Base-by-base conservation (phyloP, 2,329 filamentous ascomycete species). In the Alternaria sp. region DNA sequence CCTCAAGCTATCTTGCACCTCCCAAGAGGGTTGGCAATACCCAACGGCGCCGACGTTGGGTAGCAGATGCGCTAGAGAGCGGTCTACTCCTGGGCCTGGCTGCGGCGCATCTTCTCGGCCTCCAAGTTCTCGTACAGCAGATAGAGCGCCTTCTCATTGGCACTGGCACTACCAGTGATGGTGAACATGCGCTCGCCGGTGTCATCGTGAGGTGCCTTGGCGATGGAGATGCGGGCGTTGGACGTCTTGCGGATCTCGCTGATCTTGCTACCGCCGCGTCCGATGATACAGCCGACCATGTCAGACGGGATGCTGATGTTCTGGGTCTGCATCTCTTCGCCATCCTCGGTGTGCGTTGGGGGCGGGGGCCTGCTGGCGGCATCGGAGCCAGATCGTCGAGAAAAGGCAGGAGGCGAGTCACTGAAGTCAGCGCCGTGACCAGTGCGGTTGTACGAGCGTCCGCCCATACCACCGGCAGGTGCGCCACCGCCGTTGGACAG, bases 261-360 rank as follows among this genome's bases (percentile, higher is more conserved):
- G 79, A 99, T 99, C 88, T 99, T 99, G 85, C 88, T 94, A 69
- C 96, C 96, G 58, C 87, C 93, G 69, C 94, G 92, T 71, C 96
- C 96, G 79, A 99, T 99, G 84, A 99, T 99, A 84, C 96, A 99
- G 72, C 96, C 96, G 80, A 99, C 96, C 96, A 99, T 99, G 84
- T 99, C 96, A 51, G 96, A 94, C 25, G 96, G 96, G 76, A 99
- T 99, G 86, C 94, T 97, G 83, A 99, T 99, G 84, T 99, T 99
- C 79, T 99, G 96, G 2, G 96, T 99, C 82, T 97, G 95, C 65
- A 98, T 92, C 82, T 97, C 95, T 80, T 98, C 96, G 67, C 96
- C 96, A 69, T 98, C 96, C 82, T 98, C 95, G 67, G 96, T 94
- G 76, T 96, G 92, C 47, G 93, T 93, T 21, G 93, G 94, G 46